A percentile compares a stretch with the other conserved stretches of the same genome.
Conservation (phyloP, 495 filamentous ascomycete genomes). For the Hyaloscypha variabilis region DNA sequence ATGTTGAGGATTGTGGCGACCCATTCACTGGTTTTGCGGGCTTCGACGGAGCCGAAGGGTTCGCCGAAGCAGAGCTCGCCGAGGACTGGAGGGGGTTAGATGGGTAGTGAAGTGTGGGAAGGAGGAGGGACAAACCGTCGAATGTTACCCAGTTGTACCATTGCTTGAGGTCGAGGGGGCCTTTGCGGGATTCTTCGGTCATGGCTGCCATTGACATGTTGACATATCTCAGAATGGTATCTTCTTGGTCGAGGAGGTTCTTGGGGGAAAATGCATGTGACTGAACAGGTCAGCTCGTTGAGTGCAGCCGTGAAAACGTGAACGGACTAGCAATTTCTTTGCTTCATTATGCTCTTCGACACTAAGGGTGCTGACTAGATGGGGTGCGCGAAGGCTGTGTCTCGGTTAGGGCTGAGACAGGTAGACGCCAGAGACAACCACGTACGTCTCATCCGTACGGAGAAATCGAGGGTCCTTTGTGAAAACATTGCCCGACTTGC, state of each 20-base stretch:
- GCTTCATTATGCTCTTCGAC: conserved; percentile 33
- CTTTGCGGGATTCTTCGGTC: conserved; percentile 11
- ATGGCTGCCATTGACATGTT: conserved; percentile 46
- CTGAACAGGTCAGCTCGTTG: background rate
- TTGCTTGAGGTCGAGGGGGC: conserved; percentile 49
- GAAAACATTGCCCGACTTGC: background rate
- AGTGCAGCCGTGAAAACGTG: background rate
- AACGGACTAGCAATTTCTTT: conserved; percentile 35
- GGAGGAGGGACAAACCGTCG: conserved; percentile 30
- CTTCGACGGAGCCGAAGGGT: conserved; percentile 49
- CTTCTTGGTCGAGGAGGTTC: conserved; percentile 47
- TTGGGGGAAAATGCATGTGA: conserved; percentile 57
- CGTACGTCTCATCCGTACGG: background rate
- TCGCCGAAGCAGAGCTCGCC: conserved; percentile 59
- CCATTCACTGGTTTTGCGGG: conserved; percentile 47
- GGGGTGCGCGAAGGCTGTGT: background rate
- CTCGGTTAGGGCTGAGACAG: background rate
- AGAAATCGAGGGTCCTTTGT: background rate
- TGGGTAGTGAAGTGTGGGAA: too few species aligned
- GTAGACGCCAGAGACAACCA: too few species aligned
- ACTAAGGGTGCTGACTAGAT: background rate
- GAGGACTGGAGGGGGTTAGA: conserved; percentile 46
- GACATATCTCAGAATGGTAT: conserved; percentile 42
- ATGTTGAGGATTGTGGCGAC: conserved; percentile 31
- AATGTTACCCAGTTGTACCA: conserved; percentile 49